Evolutionary conservation across 176 grass and related monocot species (phyloP).

Genomic region (Guadua angustifolia): DNA sequence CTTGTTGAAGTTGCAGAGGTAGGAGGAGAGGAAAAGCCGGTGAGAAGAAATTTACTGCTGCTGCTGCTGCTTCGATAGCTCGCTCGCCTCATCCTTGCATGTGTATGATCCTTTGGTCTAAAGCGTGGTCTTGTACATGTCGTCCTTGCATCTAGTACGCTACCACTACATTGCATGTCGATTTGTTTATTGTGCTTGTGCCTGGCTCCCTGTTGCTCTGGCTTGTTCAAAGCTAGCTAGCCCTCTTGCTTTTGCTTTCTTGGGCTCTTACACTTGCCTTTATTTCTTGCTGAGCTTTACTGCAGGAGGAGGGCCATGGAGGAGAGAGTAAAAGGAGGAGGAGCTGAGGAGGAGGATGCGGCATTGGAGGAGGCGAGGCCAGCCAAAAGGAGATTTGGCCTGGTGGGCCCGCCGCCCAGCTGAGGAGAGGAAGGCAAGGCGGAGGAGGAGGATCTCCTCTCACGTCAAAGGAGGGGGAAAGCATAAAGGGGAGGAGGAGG

Average conservation of each 20-base stretch:
- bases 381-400: slow-evolving; percentile 37
- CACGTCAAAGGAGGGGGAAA: slow-evolving; percentile 45
- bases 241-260: slow-evolving; percentile 35
- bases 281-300: slow-evolving; percentile 26
- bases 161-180: background rate
- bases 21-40: background rate
- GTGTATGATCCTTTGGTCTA: slow-evolving; percentile 48
- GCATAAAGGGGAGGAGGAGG: slow-evolving; percentile 47
- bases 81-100: background rate
- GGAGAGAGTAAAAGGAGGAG: slow-evolving; percentile 32
- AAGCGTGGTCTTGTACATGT: slow-evolving; percentile 25
- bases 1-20: background rate
- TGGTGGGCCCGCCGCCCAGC: slow-evolving; percentile 34
- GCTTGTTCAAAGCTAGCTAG: slow-evolving; percentile 11
- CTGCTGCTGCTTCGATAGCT: slow-evolving; percentile 24
- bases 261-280: slow-evolving; percentile 21
- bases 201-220: background rate
- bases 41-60: slow-evolving; percentile 41
- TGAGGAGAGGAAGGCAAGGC: slow-evolving; percentile 4
- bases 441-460: slow-evolving; percentile 52
- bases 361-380: background rate
- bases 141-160: background rate
- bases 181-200: slow-evolving; percentile 37
- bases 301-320: slow-evolving; percentile 29
- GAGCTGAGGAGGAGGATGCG: background rate